A percentile compares a stretch with the other conserved stretches of the same genome.
phyloP scores from a whole-genome alignment of 768 basidiomycete genomes.

The Amanita rimosa region DNA sequence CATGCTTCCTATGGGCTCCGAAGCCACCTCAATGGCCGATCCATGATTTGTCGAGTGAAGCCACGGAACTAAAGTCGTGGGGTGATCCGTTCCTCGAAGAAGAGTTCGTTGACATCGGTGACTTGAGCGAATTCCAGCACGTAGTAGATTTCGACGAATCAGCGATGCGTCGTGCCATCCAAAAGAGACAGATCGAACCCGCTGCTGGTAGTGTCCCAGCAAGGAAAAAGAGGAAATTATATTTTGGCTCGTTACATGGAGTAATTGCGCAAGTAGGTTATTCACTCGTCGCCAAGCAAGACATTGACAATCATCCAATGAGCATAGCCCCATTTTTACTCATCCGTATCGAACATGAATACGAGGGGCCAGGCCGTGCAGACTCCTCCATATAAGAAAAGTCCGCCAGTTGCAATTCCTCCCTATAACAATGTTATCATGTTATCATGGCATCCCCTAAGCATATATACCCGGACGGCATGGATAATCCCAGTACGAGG shows the following conservation, averaged over 20 bases:
- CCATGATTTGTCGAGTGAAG: background rate
- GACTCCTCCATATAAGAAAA: slow-evolving; percentile 22
- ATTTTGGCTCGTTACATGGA: slow-evolving; percentile 21
- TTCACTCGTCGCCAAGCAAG: slow-evolving; percentile 12
- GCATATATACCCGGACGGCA: slow-evolving; percentile 28
- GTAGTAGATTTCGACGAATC: slow-evolving; percentile 17
- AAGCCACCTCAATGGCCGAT: background rate
- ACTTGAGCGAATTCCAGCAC: slow-evolving; percentile 32
- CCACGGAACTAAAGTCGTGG: slow-evolving; percentile 24
- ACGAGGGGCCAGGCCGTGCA: slow-evolving; percentile 10
- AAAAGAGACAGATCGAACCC: background rate
- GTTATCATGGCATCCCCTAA: slow-evolving; percentile 14
- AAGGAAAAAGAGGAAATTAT: slow-evolving; percentile 22
- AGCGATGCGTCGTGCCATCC: background rate
- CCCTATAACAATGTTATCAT: slow-evolving; percentile 20
- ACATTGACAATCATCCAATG: slow-evolving; percentile 9
- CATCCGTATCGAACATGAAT: slow-evolving; percentile 14
- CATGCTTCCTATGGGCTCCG: slow-evolving; percentile 5
- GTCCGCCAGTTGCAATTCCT: slow-evolving; percentile 23
- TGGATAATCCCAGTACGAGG: slow-evolving; percentile 55
- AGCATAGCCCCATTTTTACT: slow-evolving; percentile 25
- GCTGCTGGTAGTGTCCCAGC: slow-evolving; percentile 2
- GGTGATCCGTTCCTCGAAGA: slow-evolving; percentile 18
- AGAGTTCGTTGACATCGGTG: slow-evolving; percentile 24
- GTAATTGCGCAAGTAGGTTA: slow-evolving; percentile 34